Base-by-base conservation (phyloP, 1,139 yeast species). In the Zygosaccharomyces sapae region DNA sequence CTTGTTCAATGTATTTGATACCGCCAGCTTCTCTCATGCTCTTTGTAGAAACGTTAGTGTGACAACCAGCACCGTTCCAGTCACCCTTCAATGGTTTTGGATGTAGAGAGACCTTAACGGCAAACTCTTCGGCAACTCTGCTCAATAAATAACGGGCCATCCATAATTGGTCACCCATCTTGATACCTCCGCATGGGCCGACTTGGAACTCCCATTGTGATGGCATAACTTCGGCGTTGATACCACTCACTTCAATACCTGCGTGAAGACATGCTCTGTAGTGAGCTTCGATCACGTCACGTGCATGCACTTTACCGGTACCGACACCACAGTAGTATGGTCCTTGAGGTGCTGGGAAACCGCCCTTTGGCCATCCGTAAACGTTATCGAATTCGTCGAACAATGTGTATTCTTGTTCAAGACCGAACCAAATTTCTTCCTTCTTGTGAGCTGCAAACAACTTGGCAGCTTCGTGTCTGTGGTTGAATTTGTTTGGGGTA, bases 251-350 rank as follows among this genome's bases (percentile, higher is more conserved):
- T 68, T 78, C 75, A 61, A 92, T 71, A 67, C 97, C 97, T 55
- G 97, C 82, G 70, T 86, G 84, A 56, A 92, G 78, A 77, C 97
- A 89, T 55, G 98, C 98, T 72, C 95, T 83, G 85, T 92, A 92
- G 76, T 92, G 98, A 53, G 98, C 97, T 78, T 92, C 98, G 64
- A 92, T 90, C 51, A 92, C 89, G 69, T 92, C 98, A 76, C 98
- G 84, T 66, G 97, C 96, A 71, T 84, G 87, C 55, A 92, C 98
- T 76, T 88, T 90, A 67, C 97, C 97, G 65, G 97, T 81, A 75
- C 98, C 98, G 58, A 92, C 98, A 82, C 98, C 98, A 79, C 98
- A 92, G 83, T 92, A 92, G 85, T 90, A 92, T 54, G 98, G 98
- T 61, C 98, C 98, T 77, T 92, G 98, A 58, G 98, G 97, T 59